Base-by-base conservation (phyloP, 2,329 filamentous ascomycete species). In the Xylaria sp. region DNA sequence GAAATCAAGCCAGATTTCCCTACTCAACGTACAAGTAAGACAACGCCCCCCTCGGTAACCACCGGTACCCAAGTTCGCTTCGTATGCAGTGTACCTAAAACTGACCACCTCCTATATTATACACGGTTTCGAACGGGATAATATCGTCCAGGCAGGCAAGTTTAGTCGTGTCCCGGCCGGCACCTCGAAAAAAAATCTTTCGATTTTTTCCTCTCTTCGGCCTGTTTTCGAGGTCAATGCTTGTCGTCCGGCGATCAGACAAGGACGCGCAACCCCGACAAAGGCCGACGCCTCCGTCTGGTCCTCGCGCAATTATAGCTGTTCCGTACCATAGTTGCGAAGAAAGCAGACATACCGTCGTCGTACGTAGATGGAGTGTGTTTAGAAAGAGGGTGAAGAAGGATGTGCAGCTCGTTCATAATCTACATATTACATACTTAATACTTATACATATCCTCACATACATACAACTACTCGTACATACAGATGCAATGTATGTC, bases 91-190 rank as follows among this genome's bases (percentile, higher is more conserved):
- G 47, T 49, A 51, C 42, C 42, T 46, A 46, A 30, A 30, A 30
- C 23, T 30, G 23, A n/a, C 42, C 13, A 46, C 37, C 37, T 46
- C 13, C n/a, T 46, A 46, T 10, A 46, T 16, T 46, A 18, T 13
- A 13, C 50, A 30, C 23, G 23, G 23, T 57, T 23, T 37, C 13
- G 11, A 47, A 52, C 47, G 37, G 23, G 23, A 30, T 30, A 30
- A 42, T 42, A 19, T 42, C 23, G 42, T 51, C 23, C 4, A 13
- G 58, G 58, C 58, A 62, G 52, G 58, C 60, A 53, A 8, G 23
- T 30, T 23, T 23, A 54, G 34, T 18, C n/a, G 6, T 6, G 48
- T 62, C 55, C 58, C 55, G 55, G 52, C 42, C 50, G 58, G 60
- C 60, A 62, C 23, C 4, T 1, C 5, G 23, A 30, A 30, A 30